Evolutionary conservation across 805 yeast species (phyloP).

Genomic region (Candida cerambycidarum): DNA sequence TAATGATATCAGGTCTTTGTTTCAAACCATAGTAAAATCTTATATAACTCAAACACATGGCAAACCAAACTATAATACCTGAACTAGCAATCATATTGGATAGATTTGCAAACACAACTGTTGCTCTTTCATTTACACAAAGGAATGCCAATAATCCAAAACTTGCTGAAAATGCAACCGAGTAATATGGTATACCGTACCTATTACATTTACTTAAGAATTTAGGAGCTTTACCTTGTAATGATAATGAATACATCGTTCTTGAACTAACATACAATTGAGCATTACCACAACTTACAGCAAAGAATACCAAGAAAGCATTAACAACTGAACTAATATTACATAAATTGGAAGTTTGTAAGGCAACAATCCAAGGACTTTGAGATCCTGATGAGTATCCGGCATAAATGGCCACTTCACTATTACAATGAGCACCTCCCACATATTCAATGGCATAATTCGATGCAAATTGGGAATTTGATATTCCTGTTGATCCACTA

Average conservation of each 20-base stretch:
- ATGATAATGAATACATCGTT: slow-evolving; percentile 41
- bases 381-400: slow-evolving; percentile 42
- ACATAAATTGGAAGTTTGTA: slow-evolving; percentile 40
- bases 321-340: slow-evolving; percentile 37
- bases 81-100: slow-evolving; percentile 70
- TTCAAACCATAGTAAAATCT: slow-evolving; percentile 64
- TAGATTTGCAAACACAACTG: slow-evolving; percentile 63
- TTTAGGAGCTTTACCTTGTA: slow-evolving; percentile 60
- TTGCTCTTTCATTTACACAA: slow-evolving; percentile 56
- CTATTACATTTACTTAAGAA: slow-evolving; percentile 59
- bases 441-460: slow-evolving; percentile 32
- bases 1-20: slow-evolving; percentile 61
- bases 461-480: slow-evolving; percentile 17
- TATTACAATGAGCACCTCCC: slow-evolving; percentile 37
- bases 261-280: slow-evolving; percentile 45
- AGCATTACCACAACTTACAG: slow-evolving; percentile 46
- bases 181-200: slow-evolving; percentile 69
- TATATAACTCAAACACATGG: slow-evolving; percentile 63
- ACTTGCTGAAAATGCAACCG: slow-evolving; percentile 62
- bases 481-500: slow-evolving; percentile 33
- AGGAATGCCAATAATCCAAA: slow-evolving; percentile 63
- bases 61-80: slow-evolving; percentile 78
- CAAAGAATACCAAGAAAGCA: slow-evolving; percentile 48
- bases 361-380: slow-evolving; percentile 47
- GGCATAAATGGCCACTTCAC: slow-evolving; percentile 24